Base-by-base conservation (phyloP, 2,329 filamentous ascomycete species). In the Metarhizium anisopliae region DNA sequence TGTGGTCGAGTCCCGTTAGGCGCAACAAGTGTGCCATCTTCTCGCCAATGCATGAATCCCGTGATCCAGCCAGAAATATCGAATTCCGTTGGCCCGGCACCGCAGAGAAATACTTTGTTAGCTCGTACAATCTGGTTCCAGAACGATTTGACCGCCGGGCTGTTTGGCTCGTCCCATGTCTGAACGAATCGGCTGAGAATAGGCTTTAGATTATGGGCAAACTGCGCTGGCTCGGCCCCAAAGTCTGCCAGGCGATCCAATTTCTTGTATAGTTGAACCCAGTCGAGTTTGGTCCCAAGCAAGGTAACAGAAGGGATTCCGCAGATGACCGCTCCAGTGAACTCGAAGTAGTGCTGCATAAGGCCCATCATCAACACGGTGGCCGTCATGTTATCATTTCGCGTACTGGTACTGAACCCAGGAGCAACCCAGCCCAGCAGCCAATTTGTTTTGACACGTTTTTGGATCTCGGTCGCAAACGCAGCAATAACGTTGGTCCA, bases 61-160 rank as follows among this genome's bases (percentile, higher is more conserved):
- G 74, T 74, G 53, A 79, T 70, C 77, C 77, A 81, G 5, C 78
- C 77, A 0, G 71, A 74, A 2, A 77, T 57, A 50, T 67, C 65
- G 60, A 63, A 73, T 60, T 70, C 72, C 59, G 51, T 65, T 30
- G 61, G 63, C 2, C 63, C 69, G 43, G 56, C 62, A n/a, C 63
- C 63, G 47, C 60, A 71, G n/a, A 56, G 61, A 51, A 57, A 67
- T 55, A 58, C 61, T 50, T 66, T 69, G 49, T 69, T 63, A 0
- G 67, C 68, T 6, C 69, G 64, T 2, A 74, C 73, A 51, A 74
- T 74, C 57, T 69, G 64, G 32, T 61, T 64, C 77, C 77, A 81
- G 51, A 80, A 80, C 1, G 61, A 55, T 20, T 60, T 62, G 0
- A 66, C 65, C 6, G 70, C 70, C 0, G 61, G 49, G 38, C 67